Evolutionary conservation across 2,329 filamentous ascomycete species (phyloP).

Genomic region (Fusarium liriodendri): DNA sequence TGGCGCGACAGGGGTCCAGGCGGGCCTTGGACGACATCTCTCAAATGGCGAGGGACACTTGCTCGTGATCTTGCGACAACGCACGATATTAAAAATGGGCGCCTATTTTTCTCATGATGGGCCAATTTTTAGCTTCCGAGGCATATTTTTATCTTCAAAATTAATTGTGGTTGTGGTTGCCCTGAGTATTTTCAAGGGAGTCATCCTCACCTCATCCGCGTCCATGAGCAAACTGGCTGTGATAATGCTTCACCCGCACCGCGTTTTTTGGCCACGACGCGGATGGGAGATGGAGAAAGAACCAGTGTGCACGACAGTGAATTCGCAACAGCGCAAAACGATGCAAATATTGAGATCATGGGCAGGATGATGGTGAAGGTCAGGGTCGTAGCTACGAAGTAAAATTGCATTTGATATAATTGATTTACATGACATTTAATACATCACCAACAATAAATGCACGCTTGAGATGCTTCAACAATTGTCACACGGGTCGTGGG

Average conservation of each 20-base stretch:
- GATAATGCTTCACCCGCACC: neutral
- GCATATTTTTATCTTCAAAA: constrained; percentile 2
- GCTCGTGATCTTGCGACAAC: constrained; percentile 13
- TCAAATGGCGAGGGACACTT: constrained; percentile 12
- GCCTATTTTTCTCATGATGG: neutral
- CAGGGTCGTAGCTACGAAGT: neutral
- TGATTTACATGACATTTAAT: neutral
- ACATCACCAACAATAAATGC: neutral
- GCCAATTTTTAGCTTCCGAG: neutral
- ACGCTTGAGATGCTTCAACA: fast-evolving
- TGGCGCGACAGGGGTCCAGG: neutral
- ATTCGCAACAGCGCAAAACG: no score
- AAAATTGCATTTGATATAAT: neutral
- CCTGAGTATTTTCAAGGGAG: constrained; percentile 16
- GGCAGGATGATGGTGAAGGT: neutral
- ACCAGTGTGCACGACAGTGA: fast-evolving
- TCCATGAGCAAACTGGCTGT: neutral
- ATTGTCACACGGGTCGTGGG: neutral
- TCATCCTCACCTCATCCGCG: neutral
- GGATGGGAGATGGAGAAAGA: fast-evolving
- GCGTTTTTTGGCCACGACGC: neutral
- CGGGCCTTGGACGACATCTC: constrained; percentile 13
- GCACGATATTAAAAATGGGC: neutral
- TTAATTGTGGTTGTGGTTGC: constrained; percentile 29
- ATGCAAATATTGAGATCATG: neutral